Evolutionary conservation across 768 basidiomycete genomes (phyloP), one percentile per base, ranked within the genome.

Genomic region (Lentinula sp.): DNA sequence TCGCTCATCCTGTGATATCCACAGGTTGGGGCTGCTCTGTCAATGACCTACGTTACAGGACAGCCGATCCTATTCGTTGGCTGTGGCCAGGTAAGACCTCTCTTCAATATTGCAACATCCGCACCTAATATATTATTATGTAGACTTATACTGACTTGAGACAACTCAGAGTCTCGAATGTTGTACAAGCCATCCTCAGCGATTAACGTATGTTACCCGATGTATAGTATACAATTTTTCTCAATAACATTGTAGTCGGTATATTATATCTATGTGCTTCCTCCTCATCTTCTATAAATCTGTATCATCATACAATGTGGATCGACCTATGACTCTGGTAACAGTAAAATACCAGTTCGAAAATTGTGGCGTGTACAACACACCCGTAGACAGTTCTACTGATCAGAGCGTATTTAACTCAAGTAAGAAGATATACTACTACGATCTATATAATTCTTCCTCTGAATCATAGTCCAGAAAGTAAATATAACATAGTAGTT

Each of bases 51-150:
- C 73, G 93, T 98, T 59, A 98, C 97, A 2, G 96, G 97, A 23
- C 95, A 98, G 70, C 96, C 97, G 16, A 98, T 99, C 75, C 81
- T 98, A 23, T 99, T 99, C 71, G 94, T 99, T 64, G 97, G 97
- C 6, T 97, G 94, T 68, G 97, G 97, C 40, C 95, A 95, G 88
- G 91, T 93, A 65, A 52, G 60, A 39, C 58, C 46, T 43, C 54
- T 46, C 49, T n/a, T 3, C 28, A 42, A 54, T 61, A 57, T 43
- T 16, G 28, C 40, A 28, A 49, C 61, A 18, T 46, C 3, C 28
- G 28, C 28, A 3, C 28, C 28, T 28, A 3, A 28, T 28, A 48
- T 59, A 60, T 49, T 66, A 35, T 6, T 60, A 34, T 53, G 11
- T 70, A 98, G 89, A 99, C 97, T 1, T 99, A 98, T 73, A 97